Base-by-base conservation (phyloP, 208 protist species). In the Zelonia costaricensis region DNA sequence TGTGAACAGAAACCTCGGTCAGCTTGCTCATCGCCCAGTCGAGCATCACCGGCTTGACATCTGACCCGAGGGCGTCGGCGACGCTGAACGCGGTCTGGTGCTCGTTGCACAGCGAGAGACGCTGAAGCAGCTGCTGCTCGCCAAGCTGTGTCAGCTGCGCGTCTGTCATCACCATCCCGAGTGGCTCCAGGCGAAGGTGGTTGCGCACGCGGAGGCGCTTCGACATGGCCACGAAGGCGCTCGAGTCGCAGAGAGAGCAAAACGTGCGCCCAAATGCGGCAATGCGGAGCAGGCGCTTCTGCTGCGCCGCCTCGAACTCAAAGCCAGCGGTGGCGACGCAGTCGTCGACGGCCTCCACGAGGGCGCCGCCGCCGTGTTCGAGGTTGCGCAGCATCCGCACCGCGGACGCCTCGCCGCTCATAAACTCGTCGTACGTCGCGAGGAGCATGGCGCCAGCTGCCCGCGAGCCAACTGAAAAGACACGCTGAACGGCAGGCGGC, bases 21-120 rank as follows among this genome's bases (percentile, higher is more conserved):
- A 99, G 81, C 66, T 97, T 98, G 12, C 63, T 70, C 56, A 97
- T 81, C 9, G 95, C 97, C 97, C 97, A 99, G 59, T 97, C 85
- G 43, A 88, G 63, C n/a, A 99, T 71, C 6, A 98, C 80, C 8
- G 48, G 64, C 23, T 92, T 80, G 4, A 69, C 69, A 49, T 84
- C 74, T 12, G 88, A 52, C 23, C 79, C 84, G 1, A 98, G 62
- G 7, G 71, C 68, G 8, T 92, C 72, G 20, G 71, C 69, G 9
- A 98, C 79, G 43, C 76, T 56, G 59, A 88, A 93, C 6, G 95
- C 97, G 2, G 98, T 47, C 28, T 96, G 82, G 71, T 98, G 88
- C n/a, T 91, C 70, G 53, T 88, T 62, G 45, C 83, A 74, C 25
- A 85, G 22, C 3, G 92, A 55, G 16, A 99, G 65, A 38, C 96